phyloP scores from a whole-genome alignment of 192 early-diverging fungal species.

The Backusella morwellensis region DNA sequence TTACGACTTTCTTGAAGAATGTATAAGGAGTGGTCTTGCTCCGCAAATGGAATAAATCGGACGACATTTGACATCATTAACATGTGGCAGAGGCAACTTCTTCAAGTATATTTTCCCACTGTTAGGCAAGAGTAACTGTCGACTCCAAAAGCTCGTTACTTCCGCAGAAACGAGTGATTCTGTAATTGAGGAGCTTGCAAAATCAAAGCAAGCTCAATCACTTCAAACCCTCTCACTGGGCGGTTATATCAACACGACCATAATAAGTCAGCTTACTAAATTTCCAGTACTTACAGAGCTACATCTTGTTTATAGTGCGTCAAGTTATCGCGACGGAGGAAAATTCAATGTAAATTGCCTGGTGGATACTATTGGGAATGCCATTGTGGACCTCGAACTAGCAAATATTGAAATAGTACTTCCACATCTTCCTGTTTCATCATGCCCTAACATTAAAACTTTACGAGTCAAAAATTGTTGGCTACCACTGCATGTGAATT shows the following conservation, averaged over 20 bases:
- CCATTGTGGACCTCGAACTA: background rate
- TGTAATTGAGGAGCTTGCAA: background rate
- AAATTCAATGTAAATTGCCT: too few species aligned
- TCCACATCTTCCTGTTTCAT: background rate
- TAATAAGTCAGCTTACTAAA: too few species aligned
- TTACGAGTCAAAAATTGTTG: background rate
- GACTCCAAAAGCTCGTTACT: background rate
- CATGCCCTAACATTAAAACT: background rate
- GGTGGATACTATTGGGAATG: background rate
- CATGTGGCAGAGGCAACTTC: background rate
- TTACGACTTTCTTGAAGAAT: background rate
- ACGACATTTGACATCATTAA: background rate
- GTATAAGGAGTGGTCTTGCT: background rate
- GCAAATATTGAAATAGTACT: background rate
- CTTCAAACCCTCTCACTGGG: background rate
- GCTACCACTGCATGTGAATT: background rate
- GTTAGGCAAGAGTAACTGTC: background rate
- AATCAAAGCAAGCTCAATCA: background rate
- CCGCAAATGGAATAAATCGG: background rate
- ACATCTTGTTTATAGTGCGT: too few species aligned
- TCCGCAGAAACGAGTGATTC: background rate
- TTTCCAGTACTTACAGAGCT: too few species aligned
- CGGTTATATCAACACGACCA: too few species aligned
- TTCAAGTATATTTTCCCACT: background rate
- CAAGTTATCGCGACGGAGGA: too few species aligned